Base-by-base conservation (phyloP, 2,329 filamentous ascomycete genomes). In the Diplodia intermedia region DNA sequence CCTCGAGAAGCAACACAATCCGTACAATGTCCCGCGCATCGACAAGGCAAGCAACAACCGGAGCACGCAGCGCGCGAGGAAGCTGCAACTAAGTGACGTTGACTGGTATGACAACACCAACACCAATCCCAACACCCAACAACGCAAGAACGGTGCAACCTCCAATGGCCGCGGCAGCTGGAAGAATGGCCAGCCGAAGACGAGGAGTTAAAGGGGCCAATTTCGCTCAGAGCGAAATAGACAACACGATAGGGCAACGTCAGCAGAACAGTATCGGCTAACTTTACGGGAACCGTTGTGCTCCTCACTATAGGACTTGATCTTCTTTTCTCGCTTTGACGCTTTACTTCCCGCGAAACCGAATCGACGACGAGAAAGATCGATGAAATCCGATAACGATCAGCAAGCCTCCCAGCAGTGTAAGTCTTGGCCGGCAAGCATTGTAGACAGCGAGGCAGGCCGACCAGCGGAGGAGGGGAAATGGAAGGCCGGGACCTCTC, bases 31-130 rank as follows among this genome's bases (percentile, higher is more conserved):
- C 69, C 81, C 81, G 49, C 79, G 82, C 69, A 73, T 81, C 65
- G 86, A 89, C 73, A 89, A 87, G 75, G 83, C 85, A 53, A 85
- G 86, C 69, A 83, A 82, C 72, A 90, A 90, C 72, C 89, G 91
- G 67, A 88, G 86, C 75, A 89, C 90, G 69, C 93, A 97, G 79
- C 90, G 94, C 71, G 89, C 91, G 69, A 89, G 95, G 75, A 97
- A 97, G 80, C 84, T 99, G 69, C 94, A 98, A 78, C 87, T 98
- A 69, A 97, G 93, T 80, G 95, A 99, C 80, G 92, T 99, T 79
- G 94, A 99, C 80, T 99, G 95, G 95, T 97, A 94, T 83, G 84
- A 57, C 36, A 55, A 50, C 66, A 52, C 20, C 29, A 63, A 20
- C 20, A 23, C 43, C 47, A 54, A 31, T 1, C 12, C 55, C 49